Conservation (phyloP, 2,329 filamentous ascomycete species). For the Trichoderma guizhouense region DNA sequence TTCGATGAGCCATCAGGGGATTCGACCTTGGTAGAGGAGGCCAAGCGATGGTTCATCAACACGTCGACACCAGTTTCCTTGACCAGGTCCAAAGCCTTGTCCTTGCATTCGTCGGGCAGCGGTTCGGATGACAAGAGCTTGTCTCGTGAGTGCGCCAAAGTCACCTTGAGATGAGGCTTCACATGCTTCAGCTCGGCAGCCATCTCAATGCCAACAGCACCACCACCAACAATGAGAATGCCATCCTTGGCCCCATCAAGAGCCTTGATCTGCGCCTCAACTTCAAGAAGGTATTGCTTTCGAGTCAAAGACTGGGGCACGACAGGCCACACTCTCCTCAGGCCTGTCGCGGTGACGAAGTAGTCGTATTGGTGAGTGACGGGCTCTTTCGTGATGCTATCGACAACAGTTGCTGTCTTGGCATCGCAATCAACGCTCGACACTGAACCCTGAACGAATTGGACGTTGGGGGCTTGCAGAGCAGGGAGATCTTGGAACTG, state of each 20-base stretch:
- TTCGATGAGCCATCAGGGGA: slow-evolving; percentile 39
- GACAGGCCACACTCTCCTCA: slow-evolving; percentile 67
- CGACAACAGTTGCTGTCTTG: slow-evolving; percentile 57
- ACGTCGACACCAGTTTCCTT: slow-evolving; percentile 62
- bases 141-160: slow-evolving; percentile 68
- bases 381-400: slow-evolving; percentile 42
- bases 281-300: slow-evolving; percentile 62
- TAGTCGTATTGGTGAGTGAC: slow-evolving; percentile 64
- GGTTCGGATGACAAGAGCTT: slow-evolving; percentile 71
- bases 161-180: slow-evolving; percentile 63
- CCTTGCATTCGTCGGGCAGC: slow-evolving; percentile 66
- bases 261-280: slow-evolving; percentile 54
- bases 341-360: slow-evolving; percentile 67
- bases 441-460: slow-evolving; percentile 64
- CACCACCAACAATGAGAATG: slow-evolving; percentile 71
- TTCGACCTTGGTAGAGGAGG: slow-evolving; percentile 44
- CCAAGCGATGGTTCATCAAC: slow-evolving; percentile 58
- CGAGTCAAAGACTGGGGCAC: slow-evolving; percentile 64
- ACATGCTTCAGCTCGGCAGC: slow-evolving; percentile 71
- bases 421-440: slow-evolving; percentile 54
- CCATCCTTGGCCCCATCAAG: slow-evolving; percentile 52
- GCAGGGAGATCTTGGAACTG: slow-evolving; percentile 64
- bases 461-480: slow-evolving; percentile 60
- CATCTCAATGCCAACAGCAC: slow-evolving; percentile 79
- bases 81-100: slow-evolving; percentile 56